Percentiles rank a stretch among this genome's conserved stretches.
phyloP scores from a whole-genome alignment of 2,329 filamentous ascomycete genomes.

The Dactylellina sp. region DNA sequence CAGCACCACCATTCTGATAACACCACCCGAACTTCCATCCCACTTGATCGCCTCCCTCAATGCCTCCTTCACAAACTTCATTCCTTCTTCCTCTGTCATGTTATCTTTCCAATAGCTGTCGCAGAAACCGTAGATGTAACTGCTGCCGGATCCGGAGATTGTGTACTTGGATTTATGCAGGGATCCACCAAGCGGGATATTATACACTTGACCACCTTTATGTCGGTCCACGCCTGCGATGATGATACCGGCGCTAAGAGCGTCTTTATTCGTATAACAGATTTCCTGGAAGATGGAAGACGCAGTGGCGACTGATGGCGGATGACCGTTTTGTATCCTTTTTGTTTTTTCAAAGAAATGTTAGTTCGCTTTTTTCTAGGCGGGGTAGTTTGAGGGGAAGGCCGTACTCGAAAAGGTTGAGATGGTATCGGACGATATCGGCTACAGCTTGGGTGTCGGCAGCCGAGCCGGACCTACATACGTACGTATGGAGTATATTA shows the following conservation, averaged over 20 bases:
- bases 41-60: constrained; percentile 97
- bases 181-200: constrained; percentile 93
- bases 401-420: constrained; percentile 77
- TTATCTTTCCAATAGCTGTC: constrained; percentile 94
- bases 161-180: constrained; percentile 97
- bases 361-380: background rate
- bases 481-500: background rate
- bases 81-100: constrained; percentile 91
- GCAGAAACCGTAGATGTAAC: constrained; percentile 99
- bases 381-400: background rate
- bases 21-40: constrained; percentile 98
- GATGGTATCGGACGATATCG: constrained; percentile 96
- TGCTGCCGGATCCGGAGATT: constrained; percentile 95
- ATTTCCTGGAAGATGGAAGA: constrained; percentile 97
- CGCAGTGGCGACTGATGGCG: constrained; percentile 92
- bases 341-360: constrained; percentile 5
- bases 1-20: constrained; percentile 97
- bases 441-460: constrained; percentile 98
- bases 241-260: constrained; percentile 87
- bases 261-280: constrained; percentile 97
- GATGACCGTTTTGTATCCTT: constrained; percentile 86
- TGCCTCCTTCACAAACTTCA: constrained; percentile 91
- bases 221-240: constrained; percentile 97
- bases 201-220: constrained; percentile 96
- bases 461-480: constrained; percentile 80